Evolutionary conservation across 352 stramenopile species (phyloP), one percentile per base, ranked within the genome.

Genomic region (Phytophthora quininea): DNA sequence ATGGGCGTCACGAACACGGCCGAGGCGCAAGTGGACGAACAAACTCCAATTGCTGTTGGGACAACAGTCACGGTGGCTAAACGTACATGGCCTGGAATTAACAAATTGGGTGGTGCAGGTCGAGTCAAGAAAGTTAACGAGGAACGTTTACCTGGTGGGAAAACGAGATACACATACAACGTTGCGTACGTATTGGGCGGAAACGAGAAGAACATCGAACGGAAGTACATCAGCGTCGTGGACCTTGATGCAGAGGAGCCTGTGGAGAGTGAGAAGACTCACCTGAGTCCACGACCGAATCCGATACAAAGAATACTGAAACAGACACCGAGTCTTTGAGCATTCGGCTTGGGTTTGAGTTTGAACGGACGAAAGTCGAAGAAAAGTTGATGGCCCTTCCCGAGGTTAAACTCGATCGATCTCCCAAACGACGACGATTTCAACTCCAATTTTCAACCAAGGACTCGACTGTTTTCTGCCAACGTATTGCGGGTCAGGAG

Each of bases 61-160:
- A 84, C 76, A 0, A 92, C 84, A 24, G 86, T 94, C 6, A 86
- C 77, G 12, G 88, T 96, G 2, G 86, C 80, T 0, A 93, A 91
- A 62, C 84, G 88, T 9, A 96, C 86, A 11, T 96, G 88, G 88
- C 84, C 88, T 33, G 88, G 88, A 2, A 96, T 96, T 70, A 96
- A 96, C 64, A 96, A 94, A 58, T 77, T 93, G 4, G 88, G 88
- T 11, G 88, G 88, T 14, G 80, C 84, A 8, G 88, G 83, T 33
- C 83, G 88, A 33, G 77, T 95, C 37, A 77, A 76, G 9, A 84
- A 81, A 68, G 77, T 88, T 42, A 82, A 89, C 59, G 71, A 88
- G 50, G 62, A 76, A 43, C 75, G 19, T 0, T 59, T 74, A 1
- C 56, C 69, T 2, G 73, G 77, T 12, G 76, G 74, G 19, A 73